A percentile compares a stretch with the other conserved stretches of the same genome.
Conservation (phyloP, 495 filamentous ascomycete species). For the Cenococcum geophilum region DNA sequence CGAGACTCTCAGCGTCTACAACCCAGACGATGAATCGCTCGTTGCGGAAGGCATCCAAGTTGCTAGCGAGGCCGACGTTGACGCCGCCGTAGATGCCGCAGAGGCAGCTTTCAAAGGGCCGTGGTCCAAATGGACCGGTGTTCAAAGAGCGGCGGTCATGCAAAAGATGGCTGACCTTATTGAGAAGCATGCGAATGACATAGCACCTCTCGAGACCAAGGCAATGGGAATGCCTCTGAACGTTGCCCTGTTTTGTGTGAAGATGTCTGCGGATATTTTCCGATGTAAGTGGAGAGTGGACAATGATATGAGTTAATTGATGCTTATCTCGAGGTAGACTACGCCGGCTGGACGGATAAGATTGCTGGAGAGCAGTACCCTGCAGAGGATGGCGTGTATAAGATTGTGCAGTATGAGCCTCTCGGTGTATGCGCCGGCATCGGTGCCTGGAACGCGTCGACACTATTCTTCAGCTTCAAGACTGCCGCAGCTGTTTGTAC, state of each 20-base stretch:
- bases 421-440: conserved; percentile 39
- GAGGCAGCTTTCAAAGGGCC: conserved; percentile 26
- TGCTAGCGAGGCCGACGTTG: conserved; percentile 28
- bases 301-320: not conserved
- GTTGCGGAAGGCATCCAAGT: conserved; percentile 27
- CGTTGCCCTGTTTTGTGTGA: conserved; percentile 6
- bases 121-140: conserved; percentile 19
- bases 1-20: conserved; percentile 25
- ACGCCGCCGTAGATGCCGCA: conserved; percentile 30
- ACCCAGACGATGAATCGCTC: conserved; percentile 25
- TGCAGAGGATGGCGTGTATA: conserved; percentile 36
- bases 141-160: conserved; percentile 19
- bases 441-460: conserved; percentile 38
- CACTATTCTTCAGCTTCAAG: conserved; percentile 32
- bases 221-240: conserved; percentile 22
- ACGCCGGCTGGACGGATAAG: conserved; percentile 32
- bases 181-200: conserved; percentile 18
- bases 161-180: conserved; percentile 30
- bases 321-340: conserved; percentile 18
- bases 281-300: conserved; percentile 15
- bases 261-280: conserved; percentile 6
- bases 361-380: conserved; percentile 22
- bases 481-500: conserved; percentile 34
- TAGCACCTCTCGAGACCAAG: conserved; percentile 23
- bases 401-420: conserved; percentile 39